A percentile compares a stretch with the other conserved stretches of the same genome.
Conservation (phyloP, 176 grass and related monocot species). For the Oryza meyeriana region DNA sequence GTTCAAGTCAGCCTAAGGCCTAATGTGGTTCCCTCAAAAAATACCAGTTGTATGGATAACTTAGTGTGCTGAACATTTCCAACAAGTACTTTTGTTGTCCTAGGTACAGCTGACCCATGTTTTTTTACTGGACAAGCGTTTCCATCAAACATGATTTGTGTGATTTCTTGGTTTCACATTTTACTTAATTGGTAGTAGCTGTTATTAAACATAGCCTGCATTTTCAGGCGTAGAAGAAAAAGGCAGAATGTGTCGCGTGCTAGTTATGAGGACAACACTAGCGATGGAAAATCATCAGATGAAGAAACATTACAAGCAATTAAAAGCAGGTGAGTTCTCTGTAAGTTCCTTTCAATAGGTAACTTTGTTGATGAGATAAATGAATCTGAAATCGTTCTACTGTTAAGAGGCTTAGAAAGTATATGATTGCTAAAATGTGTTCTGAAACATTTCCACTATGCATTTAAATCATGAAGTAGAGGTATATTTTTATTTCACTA, state of each 20-base stretch:
- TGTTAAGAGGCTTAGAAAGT: background rate
- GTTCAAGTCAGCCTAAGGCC: background rate
- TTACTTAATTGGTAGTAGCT: conserved; percentile 9
- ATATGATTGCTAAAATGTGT: background rate
- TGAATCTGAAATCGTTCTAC: conserved; percentile 17
- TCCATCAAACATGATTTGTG: background rate
- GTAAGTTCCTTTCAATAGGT: conserved; percentile 18
- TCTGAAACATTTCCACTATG: background rate
- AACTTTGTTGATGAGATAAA: conserved; percentile 17
- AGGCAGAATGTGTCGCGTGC: conserved; percentile 24
- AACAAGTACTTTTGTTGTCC: background rate
- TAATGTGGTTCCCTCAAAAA: background rate
- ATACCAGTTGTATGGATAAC: background rate
- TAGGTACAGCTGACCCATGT: background rate
- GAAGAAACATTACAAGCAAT: conserved; percentile 67
- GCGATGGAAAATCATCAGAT: conserved; percentile 45
- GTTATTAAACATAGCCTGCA: conserved; percentile 12
- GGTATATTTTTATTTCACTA: conserved; percentile 1
- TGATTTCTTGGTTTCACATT: conserved; percentile 5
- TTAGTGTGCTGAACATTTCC: background rate
- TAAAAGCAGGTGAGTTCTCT: conserved; percentile 49
- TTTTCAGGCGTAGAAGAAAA: conserved; percentile 57
- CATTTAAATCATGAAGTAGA: background rate
- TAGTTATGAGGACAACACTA: conserved; percentile 28
- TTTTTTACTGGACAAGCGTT: background rate